A percentile compares a stretch with the other conserved stretches of the same genome.
Evolutionary conservation across 139 green algal genomes (phyloP).

Genomic region (Chlorokybus atmophyticus): DNA sequence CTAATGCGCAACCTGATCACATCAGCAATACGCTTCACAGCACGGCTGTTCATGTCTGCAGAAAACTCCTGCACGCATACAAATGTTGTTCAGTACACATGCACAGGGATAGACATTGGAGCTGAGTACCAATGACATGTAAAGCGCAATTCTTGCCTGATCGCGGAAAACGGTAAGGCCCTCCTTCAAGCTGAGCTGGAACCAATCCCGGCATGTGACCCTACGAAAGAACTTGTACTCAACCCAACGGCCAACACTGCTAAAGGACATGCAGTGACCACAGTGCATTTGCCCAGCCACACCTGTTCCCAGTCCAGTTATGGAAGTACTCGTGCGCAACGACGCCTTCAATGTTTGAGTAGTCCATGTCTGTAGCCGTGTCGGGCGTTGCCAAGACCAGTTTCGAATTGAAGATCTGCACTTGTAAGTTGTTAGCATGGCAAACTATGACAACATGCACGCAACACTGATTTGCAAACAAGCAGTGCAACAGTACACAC

Average conservation of each 20-base stretch:
- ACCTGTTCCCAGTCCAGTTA: constrained; percentile 90
- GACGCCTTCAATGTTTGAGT: constrained; percentile 76
- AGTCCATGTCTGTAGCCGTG: constrained; percentile 87
- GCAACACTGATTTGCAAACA: not conserved
- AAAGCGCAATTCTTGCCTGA: no score
- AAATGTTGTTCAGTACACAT: no score
- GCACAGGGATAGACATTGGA: no score
- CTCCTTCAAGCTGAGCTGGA: constrained; percentile 91
- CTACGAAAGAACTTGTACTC: no score
- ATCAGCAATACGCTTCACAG: constrained; percentile 90
- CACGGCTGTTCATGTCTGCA: constrained; percentile 80
- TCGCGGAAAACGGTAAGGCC: constrained; percentile 82
- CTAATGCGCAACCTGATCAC: constrained; percentile 44
- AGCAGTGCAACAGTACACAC: not conserved
- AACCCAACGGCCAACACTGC: no score
- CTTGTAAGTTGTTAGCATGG: not conserved
- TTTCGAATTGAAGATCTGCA: constrained; percentile 41
- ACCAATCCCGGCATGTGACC: constrained; percentile 88
- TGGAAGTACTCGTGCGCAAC: constrained; percentile 91
- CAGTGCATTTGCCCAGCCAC: no score
- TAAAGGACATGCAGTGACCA: no score
- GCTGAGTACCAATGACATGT: no score
- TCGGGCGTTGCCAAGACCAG: constrained; percentile 81
- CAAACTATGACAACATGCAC: constrained; percentile 1
- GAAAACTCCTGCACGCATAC: constrained; percentile 63